These are phyloP conservation scores for Rhizopogon vinicolor DNA, from an alignment of 768 basidiomycete genomes.

Conservation along the genomic window DNA sequence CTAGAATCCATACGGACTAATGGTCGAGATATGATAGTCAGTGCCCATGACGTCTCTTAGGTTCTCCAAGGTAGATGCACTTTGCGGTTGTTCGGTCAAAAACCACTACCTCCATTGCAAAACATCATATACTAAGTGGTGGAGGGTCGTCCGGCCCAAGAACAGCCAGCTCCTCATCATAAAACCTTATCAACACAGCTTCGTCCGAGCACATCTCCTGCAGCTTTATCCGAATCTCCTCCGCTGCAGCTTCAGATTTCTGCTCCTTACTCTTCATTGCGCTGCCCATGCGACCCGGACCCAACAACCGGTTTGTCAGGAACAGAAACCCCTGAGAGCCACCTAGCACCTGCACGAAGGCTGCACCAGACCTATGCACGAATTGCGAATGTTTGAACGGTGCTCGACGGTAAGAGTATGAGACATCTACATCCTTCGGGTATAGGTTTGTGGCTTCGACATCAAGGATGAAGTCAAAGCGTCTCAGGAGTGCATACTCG, in stretches of 20 bases:
- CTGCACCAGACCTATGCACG: slow-evolving; percentile 85
- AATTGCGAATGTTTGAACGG: slow-evolving; percentile 85
- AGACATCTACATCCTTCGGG: slow-evolving; percentile 75
- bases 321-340: slow-evolving; percentile 80
- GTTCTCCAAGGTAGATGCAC: background rate
- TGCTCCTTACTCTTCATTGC: slow-evolving; percentile 51
- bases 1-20: slow-evolving; percentile 67
- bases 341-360: slow-evolving; percentile 85
- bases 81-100: slow-evolving; percentile 6
- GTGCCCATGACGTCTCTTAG: slow-evolving; percentile 33
- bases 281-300: slow-evolving; percentile 57
- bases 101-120: slow-evolving; percentile 1
- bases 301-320: slow-evolving; percentile 84
- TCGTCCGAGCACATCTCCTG: slow-evolving; percentile 62
- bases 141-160: slow-evolving; percentile 39
- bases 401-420: slow-evolving; percentile 84
- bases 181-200: slow-evolving; percentile 55
- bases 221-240: slow-evolving; percentile 56
- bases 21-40: slow-evolving; percentile 68
- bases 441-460: slow-evolving; percentile 77
- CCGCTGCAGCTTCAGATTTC: slow-evolving; percentile 53
- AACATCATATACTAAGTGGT: slow-evolving; percentile 38
- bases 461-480: slow-evolving; percentile 80
- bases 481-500: slow-evolving; percentile 71
- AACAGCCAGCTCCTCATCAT: slow-evolving; percentile 61